Conservation (phyloP, 345 rosid genomes). For the Tarenaya hassleriana region DNA sequence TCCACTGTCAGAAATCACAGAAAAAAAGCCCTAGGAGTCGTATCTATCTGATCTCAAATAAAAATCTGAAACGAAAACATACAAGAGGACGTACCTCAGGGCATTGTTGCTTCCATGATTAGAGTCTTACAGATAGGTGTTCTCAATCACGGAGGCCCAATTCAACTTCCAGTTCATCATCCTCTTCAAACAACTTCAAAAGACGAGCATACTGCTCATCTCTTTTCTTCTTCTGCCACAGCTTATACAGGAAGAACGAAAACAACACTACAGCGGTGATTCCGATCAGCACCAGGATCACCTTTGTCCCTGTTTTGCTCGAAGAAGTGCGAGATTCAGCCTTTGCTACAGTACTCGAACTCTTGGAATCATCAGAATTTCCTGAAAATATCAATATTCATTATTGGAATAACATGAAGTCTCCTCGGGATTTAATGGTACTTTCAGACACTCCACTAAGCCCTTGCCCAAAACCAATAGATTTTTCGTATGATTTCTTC, state of each 20-base stretch:
- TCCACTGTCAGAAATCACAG: no score
- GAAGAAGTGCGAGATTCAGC: slow-evolving; percentile 40
- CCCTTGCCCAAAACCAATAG: neutral
- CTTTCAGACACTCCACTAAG: no score
- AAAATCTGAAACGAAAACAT: neutral
- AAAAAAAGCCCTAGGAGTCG: no score
- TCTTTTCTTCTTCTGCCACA: slow-evolving; percentile 96
- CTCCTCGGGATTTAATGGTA: neutral
- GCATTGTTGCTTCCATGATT: neutral
- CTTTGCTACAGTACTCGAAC: slow-evolving; percentile 34
- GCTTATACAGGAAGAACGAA: slow-evolving; percentile 63
- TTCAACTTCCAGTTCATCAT: slow-evolving; percentile 94
- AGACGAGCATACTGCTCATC: slow-evolving; percentile 95
- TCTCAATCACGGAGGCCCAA: slow-evolving; percentile 85
- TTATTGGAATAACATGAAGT: neutral
- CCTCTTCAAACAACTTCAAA: slow-evolving; percentile 93
- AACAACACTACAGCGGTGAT: slow-evolving; percentile 46
- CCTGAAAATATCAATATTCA: slow-evolving; percentile 40
- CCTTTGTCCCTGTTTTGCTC: slow-evolving; percentile 41
- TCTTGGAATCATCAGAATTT: slow-evolving; percentile 40
- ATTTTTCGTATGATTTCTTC: slow-evolving; percentile 3
- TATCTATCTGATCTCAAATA: no score
- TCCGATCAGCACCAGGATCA: slow-evolving; percentile 42
- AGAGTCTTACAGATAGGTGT: slow-evolving; percentile 4
- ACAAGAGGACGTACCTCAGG: slow-evolving; percentile 4